Evolutionary conservation across 768 basidiomycete species (phyloP).

Genomic region (Lentinula guzmanii): DNA sequence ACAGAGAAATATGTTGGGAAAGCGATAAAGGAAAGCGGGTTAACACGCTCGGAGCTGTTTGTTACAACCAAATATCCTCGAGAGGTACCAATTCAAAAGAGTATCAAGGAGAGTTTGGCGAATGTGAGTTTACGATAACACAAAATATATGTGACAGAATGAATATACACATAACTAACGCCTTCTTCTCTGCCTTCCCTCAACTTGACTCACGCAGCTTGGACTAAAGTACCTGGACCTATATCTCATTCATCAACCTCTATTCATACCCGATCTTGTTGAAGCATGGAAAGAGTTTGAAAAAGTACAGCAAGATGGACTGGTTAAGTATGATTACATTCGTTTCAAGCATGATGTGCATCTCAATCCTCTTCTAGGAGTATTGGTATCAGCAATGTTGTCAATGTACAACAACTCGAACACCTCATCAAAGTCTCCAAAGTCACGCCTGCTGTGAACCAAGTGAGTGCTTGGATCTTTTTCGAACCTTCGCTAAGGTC

Average conservation of each 20-base stretch:
- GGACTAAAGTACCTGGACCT: conserved; percentile 57
- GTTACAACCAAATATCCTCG: conserved; percentile 51
- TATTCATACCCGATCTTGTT: conserved; percentile 26
- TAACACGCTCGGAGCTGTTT: conserved; percentile 38
- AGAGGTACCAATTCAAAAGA: conserved; percentile 29
- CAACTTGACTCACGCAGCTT: conserved; percentile 34
- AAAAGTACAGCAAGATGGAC: conserved; percentile 37
- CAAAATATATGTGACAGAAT: background rate
- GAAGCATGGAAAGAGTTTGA: conserved; percentile 53
- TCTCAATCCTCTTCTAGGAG: conserved; percentile 31
- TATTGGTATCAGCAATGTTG: conserved; percentile 74
- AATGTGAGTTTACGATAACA: conserved; percentile 29
- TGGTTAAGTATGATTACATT: conserved; percentile 28
- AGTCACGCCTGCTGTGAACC: conserved; percentile 64
- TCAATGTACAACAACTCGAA: conserved; percentile 43
- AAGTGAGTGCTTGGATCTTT: conserved; percentile 23
- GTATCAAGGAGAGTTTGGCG: conserved; percentile 40
- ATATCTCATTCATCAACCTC: conserved; percentile 62
- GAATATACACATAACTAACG: background rate
- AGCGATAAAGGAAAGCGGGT: conserved; percentile 40
- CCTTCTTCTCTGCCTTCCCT: background rate
- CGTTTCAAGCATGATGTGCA: background rate
- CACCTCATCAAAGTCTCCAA: conserved; percentile 56
- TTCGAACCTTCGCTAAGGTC: background rate
- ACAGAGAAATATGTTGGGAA: conserved; percentile 28